Evolutionary conservation across 2,329 filamentous ascomycete species (phyloP).

Genomic region (Pseudogymnoascus sp.): DNA sequence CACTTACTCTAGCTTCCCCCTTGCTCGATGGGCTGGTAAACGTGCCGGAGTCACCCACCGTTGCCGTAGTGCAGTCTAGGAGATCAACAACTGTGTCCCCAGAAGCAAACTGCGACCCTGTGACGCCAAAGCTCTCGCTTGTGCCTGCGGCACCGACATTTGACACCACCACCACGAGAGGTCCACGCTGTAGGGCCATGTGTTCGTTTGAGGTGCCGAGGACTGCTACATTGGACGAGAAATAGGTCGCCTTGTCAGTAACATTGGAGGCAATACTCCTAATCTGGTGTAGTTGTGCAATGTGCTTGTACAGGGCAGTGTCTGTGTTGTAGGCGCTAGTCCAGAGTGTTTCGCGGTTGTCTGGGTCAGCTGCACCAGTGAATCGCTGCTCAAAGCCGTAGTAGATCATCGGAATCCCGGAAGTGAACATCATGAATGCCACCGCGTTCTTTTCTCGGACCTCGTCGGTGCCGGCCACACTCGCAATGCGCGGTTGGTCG

Average conservation of each 20-base stretch:
- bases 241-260: background rate
- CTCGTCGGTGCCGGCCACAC: slow-evolving; percentile 11
- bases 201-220: background rate
- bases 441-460: slow-evolving; percentile 36
- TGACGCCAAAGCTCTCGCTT: background rate
- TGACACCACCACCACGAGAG: background rate
- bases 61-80: slow-evolving; percentile 10
- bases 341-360: slow-evolving; percentile 38
- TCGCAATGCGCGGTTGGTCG: slow-evolving; percentile 34
- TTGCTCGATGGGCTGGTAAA: slow-evolving; percentile 13
- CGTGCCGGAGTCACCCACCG: slow-evolving; percentile 8
- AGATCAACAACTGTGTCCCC: slow-evolving; percentile 16
- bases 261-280: background rate
- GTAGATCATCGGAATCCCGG: slow-evolving; percentile 46
- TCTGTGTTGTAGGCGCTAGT: slow-evolving; percentile 32
- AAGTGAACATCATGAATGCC: slow-evolving; percentile 38
- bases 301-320: slow-evolving; percentile 32
- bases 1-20: slow-evolving; percentile 9
- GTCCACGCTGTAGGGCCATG: background rate
- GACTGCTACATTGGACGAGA: background rate
- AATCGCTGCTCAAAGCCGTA: slow-evolving; percentile 44
- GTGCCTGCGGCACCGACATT: background rate
- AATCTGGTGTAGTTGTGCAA: slow-evolving; percentile 19
- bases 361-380: slow-evolving; percentile 30
- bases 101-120: background rate